Conservation (phyloP, 2,329 filamentous ascomycete species). For the Fusarium pseudonygamai region DNA sequence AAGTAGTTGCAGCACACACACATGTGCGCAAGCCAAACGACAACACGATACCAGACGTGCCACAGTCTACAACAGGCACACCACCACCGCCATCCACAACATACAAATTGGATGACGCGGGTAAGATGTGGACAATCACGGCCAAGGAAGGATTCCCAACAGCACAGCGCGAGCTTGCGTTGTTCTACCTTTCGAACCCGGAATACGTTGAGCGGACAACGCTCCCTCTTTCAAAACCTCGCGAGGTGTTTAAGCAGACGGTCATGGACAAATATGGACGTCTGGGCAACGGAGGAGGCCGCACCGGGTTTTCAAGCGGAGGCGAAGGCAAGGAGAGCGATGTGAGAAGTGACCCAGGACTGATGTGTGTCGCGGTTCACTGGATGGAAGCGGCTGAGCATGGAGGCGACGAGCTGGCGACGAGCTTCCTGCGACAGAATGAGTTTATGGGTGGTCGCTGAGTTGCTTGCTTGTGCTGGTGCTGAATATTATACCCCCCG, state of each 20-base stretch:
- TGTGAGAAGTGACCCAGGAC: constrained; percentile 79
- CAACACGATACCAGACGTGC: constrained; percentile 41
- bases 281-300: constrained; percentile 39
- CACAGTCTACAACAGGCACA: constrained; percentile 52
- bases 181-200: constrained; percentile 92
- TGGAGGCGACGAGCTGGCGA: constrained; percentile 87
- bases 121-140: constrained; percentile 89
- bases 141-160: constrained; percentile 87
- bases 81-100: constrained; percentile 64
- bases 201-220: constrained; percentile 84
- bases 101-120: constrained; percentile 81
- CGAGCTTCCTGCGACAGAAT: constrained; percentile 80
- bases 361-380: constrained; percentile 94
- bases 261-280: constrained; percentile 77
- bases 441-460: constrained; percentile 52
- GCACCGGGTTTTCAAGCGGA: constrained; percentile 31
- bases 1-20: constrained; percentile 69
- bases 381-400: constrained; percentile 94
- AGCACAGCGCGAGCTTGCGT: constrained; percentile 90
- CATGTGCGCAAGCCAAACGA: constrained; percentile 64
- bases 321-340: constrained; percentile 53
- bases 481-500: constrained; percentile 41
- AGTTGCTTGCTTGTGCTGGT: constrained; percentile 2
- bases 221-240: constrained; percentile 82
- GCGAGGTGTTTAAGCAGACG: constrained; percentile 90